Evolutionary conservation across 176 grass and related monocot species (phyloP).

Genomic region (Oryza glumipatula): DNA sequence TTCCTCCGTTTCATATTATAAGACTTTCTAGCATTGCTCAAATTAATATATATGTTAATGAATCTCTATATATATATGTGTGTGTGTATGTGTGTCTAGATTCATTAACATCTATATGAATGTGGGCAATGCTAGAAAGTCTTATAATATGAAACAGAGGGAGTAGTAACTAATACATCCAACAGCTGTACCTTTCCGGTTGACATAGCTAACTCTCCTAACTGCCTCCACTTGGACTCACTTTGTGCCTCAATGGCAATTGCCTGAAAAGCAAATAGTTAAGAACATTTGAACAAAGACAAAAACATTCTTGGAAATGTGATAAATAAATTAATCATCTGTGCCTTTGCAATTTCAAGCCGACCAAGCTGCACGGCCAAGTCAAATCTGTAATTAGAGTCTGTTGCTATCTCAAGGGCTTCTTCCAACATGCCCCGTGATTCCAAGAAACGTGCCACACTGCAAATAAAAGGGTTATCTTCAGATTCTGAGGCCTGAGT

Average conservation of each 20-base stretch:
- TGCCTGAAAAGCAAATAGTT: conserved; percentile 56
- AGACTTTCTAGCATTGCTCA: too few relatives aligned
- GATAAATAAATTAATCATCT: conserved; percentile 28
- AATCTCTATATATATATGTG: too few relatives aligned
- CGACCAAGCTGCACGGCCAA: conserved; percentile 90
- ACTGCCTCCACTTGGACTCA: conserved; percentile 96
- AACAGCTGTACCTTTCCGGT: conserved; percentile 73
- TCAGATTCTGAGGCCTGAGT: conserved; percentile 19
- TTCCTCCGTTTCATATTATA: too few relatives aligned
- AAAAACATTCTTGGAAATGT: conserved; percentile 13
- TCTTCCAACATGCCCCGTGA: conserved; percentile 96
- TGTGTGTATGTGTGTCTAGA: too few relatives aligned
- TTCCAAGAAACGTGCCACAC: conserved; percentile 97
- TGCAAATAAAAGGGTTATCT: conserved; percentile 48
- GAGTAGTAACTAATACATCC: neutral
- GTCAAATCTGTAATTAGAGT: conserved; percentile 98
- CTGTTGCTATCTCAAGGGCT: conserved; percentile 94
- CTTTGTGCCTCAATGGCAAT: conserved; percentile 94
- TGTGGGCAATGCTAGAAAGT: too few relatives aligned
- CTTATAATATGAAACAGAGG: too few relatives aligned
- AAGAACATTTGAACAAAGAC: conserved; percentile 28
- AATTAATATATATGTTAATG: too few relatives aligned
- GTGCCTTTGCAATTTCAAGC: conserved; percentile 92
- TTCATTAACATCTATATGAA: too few relatives aligned
- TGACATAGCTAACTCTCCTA: conserved; percentile 94